A percentile compares a stretch with the other conserved stretches of the same genome.
Evolutionary conservation across 176 grass and related monocot species (phyloP).

Genomic region (Musa troglodytarum): DNA sequence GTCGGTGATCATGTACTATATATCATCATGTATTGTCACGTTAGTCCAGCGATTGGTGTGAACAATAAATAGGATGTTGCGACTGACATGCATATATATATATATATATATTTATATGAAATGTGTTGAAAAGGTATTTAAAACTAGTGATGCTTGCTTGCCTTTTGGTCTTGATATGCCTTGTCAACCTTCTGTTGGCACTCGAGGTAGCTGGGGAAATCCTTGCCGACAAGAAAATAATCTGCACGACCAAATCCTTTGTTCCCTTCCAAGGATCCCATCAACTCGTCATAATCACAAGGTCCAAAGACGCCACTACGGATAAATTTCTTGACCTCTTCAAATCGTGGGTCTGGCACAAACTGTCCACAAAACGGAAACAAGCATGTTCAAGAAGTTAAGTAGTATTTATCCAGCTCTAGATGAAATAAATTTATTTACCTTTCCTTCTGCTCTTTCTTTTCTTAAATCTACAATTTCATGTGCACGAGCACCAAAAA

Average conservation of each 20-base stretch:
- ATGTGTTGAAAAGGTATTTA: too few species aligned
- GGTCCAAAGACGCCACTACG: constrained; percentile 69
- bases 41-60: too few species aligned
- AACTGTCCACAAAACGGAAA: constrained; percentile 40
- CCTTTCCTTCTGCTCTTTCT: constrained; percentile 90
- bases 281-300: constrained; percentile 70
- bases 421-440: constrained; percentile 30
- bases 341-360: constrained; percentile 85
- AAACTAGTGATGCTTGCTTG: constrained; percentile 29
- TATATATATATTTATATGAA: too few species aligned
- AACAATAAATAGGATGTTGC: too few species aligned
- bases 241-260: constrained; percentile 91
- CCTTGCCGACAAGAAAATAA: constrained; percentile 99
- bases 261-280: constrained; percentile 95
- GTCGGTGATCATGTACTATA: too few species aligned
- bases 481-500: constrained; percentile 87
- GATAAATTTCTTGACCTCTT: constrained; percentile 92
- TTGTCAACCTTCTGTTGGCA: constrained; percentile 91
- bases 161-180: constrained; percentile 75
- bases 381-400: constrained; percentile 6
- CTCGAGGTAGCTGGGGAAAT: constrained; percentile 94
- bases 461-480: constrained; percentile 79
- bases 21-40: too few species aligned
- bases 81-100: too few species aligned
- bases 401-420: background rate